phyloP scores from a whole-genome alignment of 2,329 filamentous ascomycete species.

The Nectriaceae sp. region DNA sequence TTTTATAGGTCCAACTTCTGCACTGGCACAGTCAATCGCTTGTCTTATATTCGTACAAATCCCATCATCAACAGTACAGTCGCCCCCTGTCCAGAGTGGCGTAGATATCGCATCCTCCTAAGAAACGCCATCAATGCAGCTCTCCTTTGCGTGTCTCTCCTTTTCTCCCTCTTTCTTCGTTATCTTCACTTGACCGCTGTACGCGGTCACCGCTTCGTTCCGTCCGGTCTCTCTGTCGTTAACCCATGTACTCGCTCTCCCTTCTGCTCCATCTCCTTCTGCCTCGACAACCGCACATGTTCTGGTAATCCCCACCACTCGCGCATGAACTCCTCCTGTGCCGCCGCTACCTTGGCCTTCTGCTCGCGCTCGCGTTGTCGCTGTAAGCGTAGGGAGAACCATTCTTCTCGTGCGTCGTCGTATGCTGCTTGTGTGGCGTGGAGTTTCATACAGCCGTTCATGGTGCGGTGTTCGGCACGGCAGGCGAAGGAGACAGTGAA shows the following conservation, averaged over 20 bases:
- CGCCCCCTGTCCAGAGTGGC: slow-evolving; percentile 16
- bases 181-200: no score
- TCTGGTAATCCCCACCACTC: slow-evolving; percentile 69
- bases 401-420: slow-evolving; percentile 88
- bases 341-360: slow-evolving; percentile 58
- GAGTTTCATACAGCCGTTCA: slow-evolving; percentile 92
- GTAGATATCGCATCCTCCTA: slow-evolving; percentile 24
- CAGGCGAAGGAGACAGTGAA: slow-evolving; percentile 88
- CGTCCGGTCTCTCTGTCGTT: slow-evolving; percentile 36
- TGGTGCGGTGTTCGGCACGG: slow-evolving; percentile 73
- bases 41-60: slow-evolving; percentile 13
- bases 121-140: slow-evolving; percentile 27
- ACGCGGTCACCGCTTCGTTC: slow-evolving; percentile 9
- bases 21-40: no score
- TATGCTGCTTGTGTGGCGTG: slow-evolving; percentile 84
- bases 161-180: not conserved
- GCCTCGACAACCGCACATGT: slow-evolving; percentile 52
- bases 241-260: slow-evolving; percentile 60
- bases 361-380: slow-evolving; percentile 67
- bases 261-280: slow-evolving; percentile 47
- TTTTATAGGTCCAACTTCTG: no score
- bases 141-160: not conserved
- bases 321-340: slow-evolving; percentile 65
- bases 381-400: slow-evolving; percentile 79
- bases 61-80: slow-evolving; percentile 18